Base-by-base conservation (phyloP, 805 yeast species). In the Middelhovenomyces tepae region DNA sequence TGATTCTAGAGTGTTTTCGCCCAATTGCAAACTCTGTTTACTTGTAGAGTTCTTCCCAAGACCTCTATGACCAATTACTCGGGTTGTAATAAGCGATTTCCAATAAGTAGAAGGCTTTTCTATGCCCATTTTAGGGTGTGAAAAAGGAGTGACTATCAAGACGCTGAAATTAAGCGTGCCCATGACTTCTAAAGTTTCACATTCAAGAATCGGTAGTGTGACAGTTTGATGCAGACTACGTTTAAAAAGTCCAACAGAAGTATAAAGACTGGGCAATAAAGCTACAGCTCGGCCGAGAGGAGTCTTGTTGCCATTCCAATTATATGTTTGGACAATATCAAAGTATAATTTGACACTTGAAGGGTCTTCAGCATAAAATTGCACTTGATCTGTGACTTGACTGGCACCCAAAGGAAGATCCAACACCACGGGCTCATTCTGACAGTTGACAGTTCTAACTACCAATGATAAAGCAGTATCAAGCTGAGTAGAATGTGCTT, bases 51-150 rank as follows among this genome's bases (percentile, higher is more conserved):
- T 89, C 62, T 86, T 87, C 45, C 97, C 97, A 43, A 85, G 64
- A 4, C 97, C 97, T 50, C 97, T 72, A 57, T 89, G 97, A 2
- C 97, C 97, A 58, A 89, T 89, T 16, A 89, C 94, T 39, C 95
- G 68, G 1, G 95, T 83, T 0, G 89, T 72, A 4, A 82, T 86
- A 35, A 85, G 62, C 9, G 91, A 84, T 50, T 81, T 83, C 96
- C 96, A 89, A 59, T 86, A 87, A 1, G 91, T 78, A 34, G 82
- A 80, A 1, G 84, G 71, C 45, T 80, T 41, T 57, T 54, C 56
- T n/a, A 79, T 58, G 7, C 70, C 68, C 75, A 79, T 73, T 25
- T 71, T 68, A 6, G 76, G 75, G 52, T 85, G 93, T 22, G 53
- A 51, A 49, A 87, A 89, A 2, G 95, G 78, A 8, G 68, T 73